A percentile compares a stretch with the other conserved stretches of the same genome.
Conservation (phyloP, 768 basidiomycete species). For the Clathrus columnatus region DNA sequence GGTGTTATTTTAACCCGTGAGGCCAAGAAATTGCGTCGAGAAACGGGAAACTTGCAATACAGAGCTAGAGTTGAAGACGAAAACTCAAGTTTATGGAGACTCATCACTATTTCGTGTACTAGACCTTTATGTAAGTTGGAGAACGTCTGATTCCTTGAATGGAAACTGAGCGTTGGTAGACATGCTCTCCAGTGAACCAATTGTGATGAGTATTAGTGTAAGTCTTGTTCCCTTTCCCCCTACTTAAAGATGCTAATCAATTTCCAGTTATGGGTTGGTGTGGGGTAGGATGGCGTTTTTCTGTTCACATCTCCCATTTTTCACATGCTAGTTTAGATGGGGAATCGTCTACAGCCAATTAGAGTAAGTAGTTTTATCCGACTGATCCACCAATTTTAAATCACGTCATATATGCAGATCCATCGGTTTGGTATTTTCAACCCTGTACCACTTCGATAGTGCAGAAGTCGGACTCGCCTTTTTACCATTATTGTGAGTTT, state of each 20-base stretch:
- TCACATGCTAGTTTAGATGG: slow-evolving; percentile 14
- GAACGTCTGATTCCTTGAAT: background rate
- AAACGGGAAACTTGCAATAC: slow-evolving; percentile 56
- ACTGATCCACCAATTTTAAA: background rate
- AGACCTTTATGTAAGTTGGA: slow-evolving; percentile 56
- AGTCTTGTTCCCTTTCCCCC: slow-evolving; percentile 15
- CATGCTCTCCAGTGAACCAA: slow-evolving; percentile 61
- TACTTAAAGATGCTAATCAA: background rate
- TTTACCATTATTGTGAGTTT: slow-evolving; percentile 21
- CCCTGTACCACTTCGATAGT: slow-evolving; percentile 24
- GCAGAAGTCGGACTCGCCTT: slow-evolving; percentile 26
- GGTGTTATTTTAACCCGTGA: slow-evolving; percentile 59
- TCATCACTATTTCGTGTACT: slow-evolving; percentile 64
- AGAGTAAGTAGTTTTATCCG: slow-evolving; percentile 10
- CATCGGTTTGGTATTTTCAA: slow-evolving; percentile 23
- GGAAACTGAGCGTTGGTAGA: slow-evolving; percentile 28
- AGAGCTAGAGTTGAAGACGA: slow-evolving; percentile 58
- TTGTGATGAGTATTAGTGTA: slow-evolving; percentile 67
- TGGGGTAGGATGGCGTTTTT: slow-evolving; percentile 16
- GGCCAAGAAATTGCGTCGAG: slow-evolving; percentile 54
- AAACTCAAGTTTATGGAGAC: slow-evolving; percentile 37
- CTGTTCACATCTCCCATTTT: background rate
- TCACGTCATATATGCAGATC: slow-evolving; percentile 11
- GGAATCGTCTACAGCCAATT: slow-evolving; percentile 29
- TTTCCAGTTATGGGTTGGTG: slow-evolving; percentile 12